Evolutionary conservation across 352 stramenopile species (phyloP).

Genomic region (Phytopythium mirpurense): DNA sequence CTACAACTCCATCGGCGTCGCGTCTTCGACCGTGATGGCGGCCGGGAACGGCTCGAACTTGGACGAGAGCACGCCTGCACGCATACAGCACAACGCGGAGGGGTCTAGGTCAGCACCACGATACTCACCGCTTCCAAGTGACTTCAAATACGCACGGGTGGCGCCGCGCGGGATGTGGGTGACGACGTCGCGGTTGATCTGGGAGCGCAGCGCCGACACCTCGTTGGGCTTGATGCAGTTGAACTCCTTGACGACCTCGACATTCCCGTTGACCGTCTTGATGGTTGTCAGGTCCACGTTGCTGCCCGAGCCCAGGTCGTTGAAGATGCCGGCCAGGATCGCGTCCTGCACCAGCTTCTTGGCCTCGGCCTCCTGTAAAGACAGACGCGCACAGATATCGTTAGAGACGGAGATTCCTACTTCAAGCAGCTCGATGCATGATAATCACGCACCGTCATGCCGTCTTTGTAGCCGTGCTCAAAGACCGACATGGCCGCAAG

Average conservation of each 20-base stretch:
- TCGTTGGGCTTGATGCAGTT: constrained; percentile 94
- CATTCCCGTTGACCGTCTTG: constrained; percentile 79
- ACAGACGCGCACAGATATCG: neutral
- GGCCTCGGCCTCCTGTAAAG: constrained; percentile 89
- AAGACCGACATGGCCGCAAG: constrained; percentile 98
- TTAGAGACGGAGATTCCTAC: neutral
- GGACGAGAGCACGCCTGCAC: constrained; percentile 56
- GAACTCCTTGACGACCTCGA: constrained; percentile 86
- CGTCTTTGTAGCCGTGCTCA: constrained; percentile 93
- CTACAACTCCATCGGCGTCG: constrained; percentile 77
- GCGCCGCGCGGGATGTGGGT: constrained; percentile 76
- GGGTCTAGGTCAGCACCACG: neutral
- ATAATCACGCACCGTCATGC: constrained; percentile 70
- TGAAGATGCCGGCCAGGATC: constrained; percentile 97
- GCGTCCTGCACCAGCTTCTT: constrained; percentile 95
- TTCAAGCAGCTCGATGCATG: neutral
- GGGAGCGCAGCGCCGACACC: constrained; percentile 78
- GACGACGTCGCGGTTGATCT: constrained; percentile 83
- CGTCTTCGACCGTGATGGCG: constrained; percentile 65
- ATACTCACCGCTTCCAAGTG: constrained; percentile 3
- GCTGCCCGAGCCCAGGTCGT: constrained; percentile 96
- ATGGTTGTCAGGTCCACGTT: constrained; percentile 98
- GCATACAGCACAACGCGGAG: neutral
- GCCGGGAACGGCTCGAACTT: constrained; percentile 67
- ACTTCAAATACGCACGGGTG: constrained; percentile 46